Evolutionary conservation across 2,329 filamentous ascomycete species (phyloP).

Genomic region (Aspergillus arachidicola): DNA sequence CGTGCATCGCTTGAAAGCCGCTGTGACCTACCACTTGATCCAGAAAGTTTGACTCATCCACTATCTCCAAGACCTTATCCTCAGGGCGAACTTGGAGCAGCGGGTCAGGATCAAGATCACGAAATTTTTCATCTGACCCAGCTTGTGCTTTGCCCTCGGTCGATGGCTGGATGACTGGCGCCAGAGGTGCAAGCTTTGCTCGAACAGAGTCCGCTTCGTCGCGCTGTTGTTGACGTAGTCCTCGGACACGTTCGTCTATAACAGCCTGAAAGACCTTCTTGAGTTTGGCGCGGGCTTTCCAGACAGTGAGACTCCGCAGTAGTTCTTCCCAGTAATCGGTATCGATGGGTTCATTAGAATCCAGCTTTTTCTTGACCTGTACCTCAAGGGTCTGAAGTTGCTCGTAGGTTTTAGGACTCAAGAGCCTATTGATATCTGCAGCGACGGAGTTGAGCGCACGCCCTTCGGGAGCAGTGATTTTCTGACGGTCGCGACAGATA

Average conservation of each 20-base stretch:
- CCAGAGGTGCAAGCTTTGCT: slow-evolving; percentile 55
- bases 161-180: slow-evolving; percentile 38
- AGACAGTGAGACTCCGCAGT: slow-evolving; percentile 78
- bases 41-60: slow-evolving; percentile 63
- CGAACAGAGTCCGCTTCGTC: slow-evolving; percentile 64
- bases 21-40: slow-evolving; percentile 52
- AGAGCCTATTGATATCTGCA: slow-evolving; percentile 82
- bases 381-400: slow-evolving; percentile 84
- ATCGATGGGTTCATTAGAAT: slow-evolving; percentile 88
- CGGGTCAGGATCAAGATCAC: slow-evolving; percentile 65
- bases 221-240: slow-evolving; percentile 67
- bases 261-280: slow-evolving; percentile 77
- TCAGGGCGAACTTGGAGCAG: slow-evolving; percentile 65
- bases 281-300: slow-evolving; percentile 88
- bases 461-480: slow-evolving; percentile 66
- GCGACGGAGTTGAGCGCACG: slow-evolving; percentile 81
- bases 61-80: slow-evolving; percentile 62
- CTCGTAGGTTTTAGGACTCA: slow-evolving; percentile 81
- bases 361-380: slow-evolving; percentile 83
- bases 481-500: slow-evolving; percentile 77
- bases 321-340: slow-evolving; percentile 98
- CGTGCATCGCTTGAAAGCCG: background rate
- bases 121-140: slow-evolving; percentile 36
- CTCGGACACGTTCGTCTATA: slow-evolving; percentile 67
- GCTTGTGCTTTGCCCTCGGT: slow-evolving; percentile 6